A percentile compares a stretch with the other conserved stretches of the same genome.
phyloP scores from a whole-genome alignment of 371 early-diverging fungal genomes.

The Apophysomyces elegans region DNA sequence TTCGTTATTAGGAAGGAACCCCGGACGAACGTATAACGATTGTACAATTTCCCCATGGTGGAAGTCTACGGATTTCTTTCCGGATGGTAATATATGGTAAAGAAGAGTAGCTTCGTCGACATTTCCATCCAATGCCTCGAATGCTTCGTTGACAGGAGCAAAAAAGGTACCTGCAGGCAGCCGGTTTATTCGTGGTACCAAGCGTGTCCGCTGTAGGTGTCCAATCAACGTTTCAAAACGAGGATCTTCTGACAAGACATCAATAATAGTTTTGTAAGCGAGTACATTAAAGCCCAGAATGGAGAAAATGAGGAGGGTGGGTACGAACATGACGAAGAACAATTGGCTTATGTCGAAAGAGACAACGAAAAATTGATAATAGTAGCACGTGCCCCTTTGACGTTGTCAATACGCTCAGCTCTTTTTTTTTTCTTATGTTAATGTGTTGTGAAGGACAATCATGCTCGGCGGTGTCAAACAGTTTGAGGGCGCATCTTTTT shows the following conservation, averaged over 20 bases:
- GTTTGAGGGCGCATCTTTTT: too few species aligned
- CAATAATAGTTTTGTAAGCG: slow-evolving; percentile 39
- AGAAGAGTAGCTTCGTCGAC: slow-evolving; percentile 40
- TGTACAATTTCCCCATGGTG: slow-evolving; percentile 49
- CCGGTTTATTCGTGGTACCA: slow-evolving; percentile 41
- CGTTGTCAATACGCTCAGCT: neutral
- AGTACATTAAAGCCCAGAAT: neutral
- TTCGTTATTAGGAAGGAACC: slow-evolving; percentile 29
- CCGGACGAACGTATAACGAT: slow-evolving; percentile 40
- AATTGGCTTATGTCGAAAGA: neutral
- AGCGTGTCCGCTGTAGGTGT: slow-evolving; percentile 34
- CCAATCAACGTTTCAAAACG: slow-evolving; percentile 32
- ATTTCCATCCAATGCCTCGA: slow-evolving; percentile 24
- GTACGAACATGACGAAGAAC: neutral
- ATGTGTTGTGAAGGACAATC: too few species aligned
- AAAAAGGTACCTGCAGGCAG: slow-evolving; percentile 55
- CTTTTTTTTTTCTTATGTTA: too few species aligned
- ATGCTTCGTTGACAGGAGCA: slow-evolving; percentile 59
- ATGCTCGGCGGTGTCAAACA: too few species aligned
- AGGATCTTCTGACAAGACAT: slow-evolving; percentile 36
- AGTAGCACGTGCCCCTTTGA: neutral
- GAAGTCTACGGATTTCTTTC: slow-evolving; percentile 23
- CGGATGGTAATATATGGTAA: slow-evolving; percentile 48
- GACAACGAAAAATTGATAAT: neutral
- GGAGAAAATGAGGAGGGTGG: neutral